Base-by-base conservation (phyloP, 352 stramenopile species). In the Phytophthora pseudosyringae region DNA sequence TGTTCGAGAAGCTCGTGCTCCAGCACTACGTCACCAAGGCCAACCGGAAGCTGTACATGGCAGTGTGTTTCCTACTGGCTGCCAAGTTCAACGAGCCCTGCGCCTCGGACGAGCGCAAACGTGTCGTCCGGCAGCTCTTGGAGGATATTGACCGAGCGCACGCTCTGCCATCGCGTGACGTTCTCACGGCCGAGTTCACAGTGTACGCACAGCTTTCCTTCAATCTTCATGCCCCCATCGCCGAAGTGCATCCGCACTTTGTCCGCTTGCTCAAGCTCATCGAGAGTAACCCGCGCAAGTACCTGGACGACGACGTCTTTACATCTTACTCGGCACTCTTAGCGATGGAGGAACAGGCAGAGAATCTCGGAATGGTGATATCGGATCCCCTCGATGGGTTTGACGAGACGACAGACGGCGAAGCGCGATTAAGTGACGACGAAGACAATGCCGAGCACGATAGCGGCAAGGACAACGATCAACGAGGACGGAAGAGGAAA, bases 1-100 rank as follows among this genome's bases (percentile, higher is more conserved):
- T 98, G 64, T 99, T 99, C 73, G 97, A 99, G 71, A 92, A 98
- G 50, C 88, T 99, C 12, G 97, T 97, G 50, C 83, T 99, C 10
- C 77, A 91, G 69, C 91, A 97, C 74, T 95, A 97, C 57, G 95
- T 99, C 5, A 98, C 93, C 50, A 99, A 99, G 62, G 83, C 88
- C 18, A 99, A 99, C 65, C 86, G 97, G 12, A 93, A 98, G 67
- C 80, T 99, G 16, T 97, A 96, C 55, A 98, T 99, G 90, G 91
- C 96, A 3, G 93, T 96, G 28, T 99, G 95, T 54, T 80, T 99
- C 25, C 67, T 99, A 15, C 78, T 99, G 13, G 94, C 97, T 1
- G 88, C 92, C 36, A 99, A 99, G 59, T 96, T 96, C 67, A 96
- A 95, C 39, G 88, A 96, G 38, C 88, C 88, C 0, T 86, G 88